A percentile compares a stretch with the other conserved stretches of the same genome.
Evolutionary conservation across 495 filamentous ascomycete genomes (phyloP).

Genomic region (Rhizodiscina lignyota): DNA sequence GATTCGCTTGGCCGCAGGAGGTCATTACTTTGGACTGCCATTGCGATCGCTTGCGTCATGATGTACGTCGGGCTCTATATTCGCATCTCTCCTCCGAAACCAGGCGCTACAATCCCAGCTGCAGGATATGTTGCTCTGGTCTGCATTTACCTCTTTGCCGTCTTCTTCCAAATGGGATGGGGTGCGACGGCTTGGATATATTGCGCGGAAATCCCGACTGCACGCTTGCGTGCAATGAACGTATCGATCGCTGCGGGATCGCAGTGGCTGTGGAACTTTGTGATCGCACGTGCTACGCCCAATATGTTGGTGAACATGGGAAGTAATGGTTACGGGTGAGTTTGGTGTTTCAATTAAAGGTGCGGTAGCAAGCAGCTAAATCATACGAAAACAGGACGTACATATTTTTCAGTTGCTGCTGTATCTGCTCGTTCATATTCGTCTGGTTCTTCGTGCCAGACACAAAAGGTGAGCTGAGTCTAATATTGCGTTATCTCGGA

Average conservation of each 20-base stretch:
- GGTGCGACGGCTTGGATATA: constrained; percentile 16
- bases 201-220: constrained; percentile 19
- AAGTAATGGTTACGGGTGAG: constrained; percentile 33
- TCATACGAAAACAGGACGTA: too few species aligned
- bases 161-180: constrained; percentile 28
- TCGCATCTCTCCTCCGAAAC: constrained; percentile 8
- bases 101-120: constrained; percentile 26
- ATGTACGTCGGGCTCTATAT: constrained; percentile 12
- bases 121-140: constrained; percentile 47
- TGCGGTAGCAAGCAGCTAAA: too few species aligned
- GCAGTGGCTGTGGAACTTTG: constrained; percentile 25
- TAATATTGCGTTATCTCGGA: too few species aligned
- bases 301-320: constrained; percentile 12
- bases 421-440: constrained; percentile 38
- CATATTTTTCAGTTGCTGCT: constrained; percentile 42
- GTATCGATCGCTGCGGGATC: constrained; percentile 20
- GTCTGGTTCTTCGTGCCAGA: constrained; percentile 41
- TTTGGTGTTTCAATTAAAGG: too few species aligned
- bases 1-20: constrained; percentile 6
- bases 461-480: constrained; percentile 19
- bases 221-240: constrained; percentile 14
- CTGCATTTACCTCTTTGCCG: constrained; percentile 58
- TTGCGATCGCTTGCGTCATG: constrained; percentile 12
- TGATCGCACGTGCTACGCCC: constrained; percentile 18
- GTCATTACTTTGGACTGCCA: constrained; percentile 6